Percentiles rank a stretch among this genome's conserved stretches.
Evolutionary conservation across 2,329 filamentous ascomycete genomes (phyloP).

Genomic region (Diaporthe caulivora): DNA sequence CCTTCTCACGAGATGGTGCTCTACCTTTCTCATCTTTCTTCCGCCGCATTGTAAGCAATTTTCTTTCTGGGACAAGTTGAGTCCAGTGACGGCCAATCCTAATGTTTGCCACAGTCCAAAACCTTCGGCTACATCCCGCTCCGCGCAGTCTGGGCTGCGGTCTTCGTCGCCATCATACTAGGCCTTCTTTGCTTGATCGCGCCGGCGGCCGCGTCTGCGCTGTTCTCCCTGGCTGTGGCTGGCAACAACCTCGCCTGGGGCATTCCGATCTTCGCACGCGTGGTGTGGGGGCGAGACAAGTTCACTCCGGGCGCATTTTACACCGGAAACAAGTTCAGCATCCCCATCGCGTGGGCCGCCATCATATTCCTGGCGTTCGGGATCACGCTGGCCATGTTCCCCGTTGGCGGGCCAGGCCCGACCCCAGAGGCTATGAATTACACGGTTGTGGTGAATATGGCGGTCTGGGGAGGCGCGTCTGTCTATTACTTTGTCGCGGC

Average conservation of each 20-base stretch:
- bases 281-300: constrained; percentile 68
- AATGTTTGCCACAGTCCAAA: constrained; percentile 50
- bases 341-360: constrained; percentile 65
- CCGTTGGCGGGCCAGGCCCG: constrained; percentile 65
- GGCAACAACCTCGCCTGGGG: constrained; percentile 73
- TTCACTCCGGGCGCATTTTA: constrained; percentile 72
- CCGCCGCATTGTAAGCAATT: constrained; percentile 57
- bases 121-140: constrained; percentile 69
- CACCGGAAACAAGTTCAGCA: constrained; percentile 63
- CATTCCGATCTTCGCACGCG: constrained; percentile 68
- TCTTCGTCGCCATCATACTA: constrained; percentile 62
- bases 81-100: not conserved
- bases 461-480: constrained; percentile 68
- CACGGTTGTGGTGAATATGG: constrained; percentile 70
- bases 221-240: constrained; percentile 71
- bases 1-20: constrained; percentile 72
- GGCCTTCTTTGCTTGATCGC: constrained; percentile 71
- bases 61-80: no score
- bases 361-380: constrained; percentile 68
- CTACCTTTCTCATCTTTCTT: constrained; percentile 71
- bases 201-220: constrained; percentile 65
- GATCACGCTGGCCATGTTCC: constrained; percentile 70
- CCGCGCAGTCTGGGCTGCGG: constrained; percentile 67
- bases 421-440: constrained; percentile 69
- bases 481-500: constrained; percentile 69